Evolutionary conservation across 1,284 basidiomycete genomes (phyloP), one percentile per base, ranked within the genome.

Genomic region (Rhodotorula sp.): DNA sequence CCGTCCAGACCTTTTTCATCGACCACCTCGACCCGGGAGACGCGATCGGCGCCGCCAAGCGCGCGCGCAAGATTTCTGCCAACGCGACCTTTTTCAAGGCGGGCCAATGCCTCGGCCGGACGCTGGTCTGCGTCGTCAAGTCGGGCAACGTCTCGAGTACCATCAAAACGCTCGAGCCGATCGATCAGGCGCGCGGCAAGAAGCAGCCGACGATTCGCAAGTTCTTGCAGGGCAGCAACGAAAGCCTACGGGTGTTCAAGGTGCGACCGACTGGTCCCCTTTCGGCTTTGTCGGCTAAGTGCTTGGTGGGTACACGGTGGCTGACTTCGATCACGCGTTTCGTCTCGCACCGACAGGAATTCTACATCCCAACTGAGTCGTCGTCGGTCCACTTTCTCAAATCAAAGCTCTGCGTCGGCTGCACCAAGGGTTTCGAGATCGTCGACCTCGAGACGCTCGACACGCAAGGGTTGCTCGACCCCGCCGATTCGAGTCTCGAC

Each of bases 81-180:
- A 95, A 98, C 81, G 98, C 95, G 1, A 91, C 91, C 7, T 99
- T 99, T 83, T 99, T 99, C 87, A 97, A 97, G 81, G 90, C 91
- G 15, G 96, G 96, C 0, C 86, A 90, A 60, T 99, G 95, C 80
- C 84, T 99, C 33, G 93, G 92, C 22, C 88, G 91, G 72, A 93
- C 93, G n/a, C 86, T 99, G 10, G 93, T 99, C 44, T 99, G 96
- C 79, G 91, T 99, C 57, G 95, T 99, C 80, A 99, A 99, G 82
- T 91, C 93, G 8, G 92, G 73, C 37, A 73, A 70, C 42, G 83
- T 98, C 60, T 96, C 93, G 30, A 96, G 91, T 77, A 99, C 95
- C 45, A 97, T 99, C 85, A 99, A 98, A 85, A 90, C 92, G 2
- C 84, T 99, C 69, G 96, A 99, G 79, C 95, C 96, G 1, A 93